Conservation (phyloP, 768 basidiomycete species). For the Chalciporus piperatus region DNA sequence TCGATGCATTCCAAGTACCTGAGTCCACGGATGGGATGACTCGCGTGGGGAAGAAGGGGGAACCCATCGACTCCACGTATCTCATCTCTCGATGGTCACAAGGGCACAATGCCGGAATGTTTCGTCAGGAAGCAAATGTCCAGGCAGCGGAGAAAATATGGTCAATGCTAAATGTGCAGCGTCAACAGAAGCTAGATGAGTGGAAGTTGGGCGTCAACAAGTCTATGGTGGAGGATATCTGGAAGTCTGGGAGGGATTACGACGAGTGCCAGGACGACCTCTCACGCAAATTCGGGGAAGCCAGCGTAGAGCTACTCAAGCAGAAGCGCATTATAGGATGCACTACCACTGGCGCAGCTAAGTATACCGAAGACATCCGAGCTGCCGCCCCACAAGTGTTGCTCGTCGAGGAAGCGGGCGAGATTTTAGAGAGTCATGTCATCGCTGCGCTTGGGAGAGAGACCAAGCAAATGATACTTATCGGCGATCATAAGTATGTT, state of each 20-base stretch:
- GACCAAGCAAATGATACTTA: conserved; percentile 57
- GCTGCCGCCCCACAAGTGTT: conserved; percentile 49
- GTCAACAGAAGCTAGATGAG: conserved; percentile 23
- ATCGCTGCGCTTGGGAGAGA: conserved; percentile 50
- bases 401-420: conserved; percentile 71
- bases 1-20: conserved; percentile 45
- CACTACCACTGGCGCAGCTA: conserved; percentile 70
- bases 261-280: conserved; percentile 39
- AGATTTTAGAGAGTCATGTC: conserved; percentile 67
- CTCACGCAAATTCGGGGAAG: conserved; percentile 34
- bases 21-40: conserved; percentile 43
- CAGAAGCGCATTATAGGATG: conserved; percentile 60
- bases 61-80: conserved; percentile 35
- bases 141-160: conserved; percentile 31
- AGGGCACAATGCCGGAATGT: conserved; percentile 45
- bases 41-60: conserved; percentile 41
- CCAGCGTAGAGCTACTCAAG: conserved; percentile 33
- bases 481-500: conserved; percentile 70
- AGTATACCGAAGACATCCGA: conserved; percentile 47
- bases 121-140: conserved; percentile 28
- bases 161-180: conserved; percentile 32
- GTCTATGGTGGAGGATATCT: conserved; percentile 36
- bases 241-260: conserved; percentile 34
- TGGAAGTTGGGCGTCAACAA: conserved; percentile 39
- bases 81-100: conserved; percentile 47